Evolutionary conservation across 768 basidiomycete species (phyloP).

Genomic region (Nidula microcarpa): DNA sequence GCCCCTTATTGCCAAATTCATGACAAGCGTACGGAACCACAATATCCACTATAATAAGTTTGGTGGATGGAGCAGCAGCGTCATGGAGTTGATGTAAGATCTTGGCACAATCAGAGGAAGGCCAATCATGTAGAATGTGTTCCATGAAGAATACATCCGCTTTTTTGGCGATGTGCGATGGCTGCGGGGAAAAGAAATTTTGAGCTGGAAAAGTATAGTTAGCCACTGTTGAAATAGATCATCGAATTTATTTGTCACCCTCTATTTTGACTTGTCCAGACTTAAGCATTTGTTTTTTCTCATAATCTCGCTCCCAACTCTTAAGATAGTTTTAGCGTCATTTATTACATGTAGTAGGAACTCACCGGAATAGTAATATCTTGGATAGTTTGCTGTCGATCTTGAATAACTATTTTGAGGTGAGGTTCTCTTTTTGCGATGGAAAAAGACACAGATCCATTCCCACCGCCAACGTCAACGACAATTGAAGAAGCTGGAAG

Average conservation of each 20-base stretch:
- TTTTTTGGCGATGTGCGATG: slow-evolving; percentile 11
- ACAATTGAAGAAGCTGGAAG: slow-evolving; percentile 6
- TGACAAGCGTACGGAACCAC: slow-evolving; percentile 7
- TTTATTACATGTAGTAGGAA: slow-evolving; percentile 3
- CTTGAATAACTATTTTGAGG: slow-evolving; percentile 10
- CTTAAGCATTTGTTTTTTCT: not conserved
- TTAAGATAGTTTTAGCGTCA: not conserved
- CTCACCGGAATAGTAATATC: slow-evolving; percentile 1
- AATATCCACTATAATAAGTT: slow-evolving; percentile 19
- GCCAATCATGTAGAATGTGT: slow-evolving; percentile 27
- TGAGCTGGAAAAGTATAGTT: too few species aligned
- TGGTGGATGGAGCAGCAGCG: slow-evolving; percentile 17
- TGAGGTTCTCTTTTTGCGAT: slow-evolving; percentile 8
- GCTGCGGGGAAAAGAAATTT: slow-evolving; percentile 16
- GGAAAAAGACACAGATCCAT: slow-evolving; percentile 8
- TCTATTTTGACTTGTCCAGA: slow-evolving; percentile 4
- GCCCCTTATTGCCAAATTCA: not conserved
- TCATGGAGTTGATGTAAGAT: slow-evolving; percentile 22
- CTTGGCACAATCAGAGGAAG: slow-evolving; percentile 9
- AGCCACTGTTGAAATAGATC: too few species aligned
- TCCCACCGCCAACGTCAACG: slow-evolving; percentile 17
- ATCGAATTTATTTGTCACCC: too few species aligned
- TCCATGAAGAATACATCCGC: slow-evolving; percentile 23
- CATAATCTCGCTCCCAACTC: not conserved
- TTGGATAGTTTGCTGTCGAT: slow-evolving; percentile 10